Conservation (phyloP, 805 yeast genomes). For the Wickerhamiella brachini region DNA sequence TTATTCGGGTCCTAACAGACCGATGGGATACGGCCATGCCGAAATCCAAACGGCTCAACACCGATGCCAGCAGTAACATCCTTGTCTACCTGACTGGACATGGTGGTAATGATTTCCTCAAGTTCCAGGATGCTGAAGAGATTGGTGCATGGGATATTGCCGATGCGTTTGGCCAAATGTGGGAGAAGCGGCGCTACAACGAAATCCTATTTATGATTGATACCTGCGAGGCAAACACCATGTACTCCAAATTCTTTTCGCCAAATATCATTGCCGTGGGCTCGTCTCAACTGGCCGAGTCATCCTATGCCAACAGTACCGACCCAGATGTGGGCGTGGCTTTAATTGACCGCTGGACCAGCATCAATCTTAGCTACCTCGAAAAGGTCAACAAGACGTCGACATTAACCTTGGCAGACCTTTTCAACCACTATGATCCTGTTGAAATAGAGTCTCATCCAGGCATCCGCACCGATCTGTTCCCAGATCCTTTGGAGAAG, state of each 20-base stretch:
- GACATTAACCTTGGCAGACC: conserved; percentile 58
- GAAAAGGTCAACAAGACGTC: conserved; percentile 58
- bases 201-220: conserved; percentile 96
- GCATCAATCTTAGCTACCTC: conserved; percentile 74
- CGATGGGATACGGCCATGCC: conserved; percentile 95
- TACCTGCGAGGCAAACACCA: conserved; percentile 97
- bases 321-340: conserved; percentile 96
- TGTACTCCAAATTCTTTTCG: conserved; percentile 84
- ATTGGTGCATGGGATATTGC: conserved; percentile 92
- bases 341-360: conserved; percentile 92
- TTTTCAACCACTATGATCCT: conserved; percentile 72
- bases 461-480: conserved; percentile 80
- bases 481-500: conserved; percentile 46
- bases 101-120: conserved; percentile 94
- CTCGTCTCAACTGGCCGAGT: conserved; percentile 73
- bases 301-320: conserved; percentile 90
- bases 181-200: conserved; percentile 86
- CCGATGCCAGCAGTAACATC: conserved; percentile 89
- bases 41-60: conserved; percentile 71
- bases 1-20: conserved; percentile 82
- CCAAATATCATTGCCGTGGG: conserved; percentile 92
- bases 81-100: conserved; percentile 96
- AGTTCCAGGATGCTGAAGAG: conserved; percentile 97
- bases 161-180: conserved; percentile 94
- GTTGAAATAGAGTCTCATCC: conserved; percentile 83